phyloP scores from a whole-genome alignment of 768 basidiomycete genomes.

The Neoboletus brunneissimus region DNA sequence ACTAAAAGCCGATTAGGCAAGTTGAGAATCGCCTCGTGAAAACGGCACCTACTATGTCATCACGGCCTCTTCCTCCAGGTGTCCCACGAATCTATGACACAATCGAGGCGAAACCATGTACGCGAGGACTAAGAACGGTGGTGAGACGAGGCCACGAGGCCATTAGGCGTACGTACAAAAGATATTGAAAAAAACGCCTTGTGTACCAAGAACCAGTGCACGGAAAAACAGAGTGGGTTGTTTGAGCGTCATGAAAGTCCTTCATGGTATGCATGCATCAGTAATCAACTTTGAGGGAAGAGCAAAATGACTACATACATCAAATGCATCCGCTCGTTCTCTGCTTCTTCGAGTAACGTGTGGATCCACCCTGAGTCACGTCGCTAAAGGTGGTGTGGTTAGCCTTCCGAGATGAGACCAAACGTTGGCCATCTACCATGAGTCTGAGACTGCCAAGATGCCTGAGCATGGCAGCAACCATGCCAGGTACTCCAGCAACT shows the following conservation, averaged over 20 bases:
- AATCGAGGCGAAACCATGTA: slow-evolving; percentile 74
- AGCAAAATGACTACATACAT: slow-evolving; percentile 45
- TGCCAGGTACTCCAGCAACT: slow-evolving; percentile 93
- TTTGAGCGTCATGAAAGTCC: slow-evolving; percentile 94
- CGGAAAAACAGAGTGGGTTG: slow-evolving; percentile 82
- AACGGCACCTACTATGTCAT: slow-evolving; percentile 69
- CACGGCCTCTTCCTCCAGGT: slow-evolving; percentile 95
- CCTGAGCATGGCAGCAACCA: slow-evolving; percentile 87
- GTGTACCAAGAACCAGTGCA: slow-evolving; percentile 79
- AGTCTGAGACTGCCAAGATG: slow-evolving; percentile 87
- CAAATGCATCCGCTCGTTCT: slow-evolving; percentile 96
- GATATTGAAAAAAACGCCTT: slow-evolving; percentile 87
- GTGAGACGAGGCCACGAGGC: slow-evolving; percentile 12
- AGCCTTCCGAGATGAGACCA: slow-evolving; percentile 2
- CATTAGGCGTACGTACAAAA: slow-evolving; percentile 59
- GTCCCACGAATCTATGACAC: slow-evolving; percentile 89
- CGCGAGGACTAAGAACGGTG: slow-evolving; percentile 52
- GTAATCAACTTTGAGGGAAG: slow-evolving; percentile 8
- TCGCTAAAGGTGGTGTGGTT: slow-evolving; percentile 32
- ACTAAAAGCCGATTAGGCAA: slow-evolving; percentile 37
- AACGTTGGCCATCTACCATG: slow-evolving; percentile 54
- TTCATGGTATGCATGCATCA: slow-evolving; percentile 29
- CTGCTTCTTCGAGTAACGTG: slow-evolving; percentile 89
- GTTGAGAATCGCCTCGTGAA: slow-evolving; percentile 17
- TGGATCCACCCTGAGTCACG: slow-evolving; percentile 81